A percentile compares a stretch with the other conserved stretches of the same genome.
Conservation (phyloP, 306 rosid species). For the Begonia peltatifolia region DNA sequence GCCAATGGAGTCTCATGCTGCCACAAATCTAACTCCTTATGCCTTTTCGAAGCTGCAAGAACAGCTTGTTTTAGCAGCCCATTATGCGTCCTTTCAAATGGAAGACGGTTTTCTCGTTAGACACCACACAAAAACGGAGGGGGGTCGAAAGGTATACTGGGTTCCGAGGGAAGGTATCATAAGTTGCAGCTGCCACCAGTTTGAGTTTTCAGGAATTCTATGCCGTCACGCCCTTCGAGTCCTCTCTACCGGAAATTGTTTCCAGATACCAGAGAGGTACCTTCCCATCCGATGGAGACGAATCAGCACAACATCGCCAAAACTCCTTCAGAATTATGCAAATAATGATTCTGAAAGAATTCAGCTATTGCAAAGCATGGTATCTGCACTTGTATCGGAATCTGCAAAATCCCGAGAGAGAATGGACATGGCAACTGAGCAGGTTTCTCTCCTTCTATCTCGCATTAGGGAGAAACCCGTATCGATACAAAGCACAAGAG, state of each 20-base stretch:
- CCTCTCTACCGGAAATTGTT: constrained; percentile 87
- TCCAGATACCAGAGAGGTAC: constrained; percentile 85
- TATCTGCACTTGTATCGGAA: constrained; percentile 65
- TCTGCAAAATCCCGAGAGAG: constrained; percentile 82
- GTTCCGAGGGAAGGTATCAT: constrained; percentile 67
- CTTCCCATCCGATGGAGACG: constrained; percentile 94
- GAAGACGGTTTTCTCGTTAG: constrained; percentile 88
- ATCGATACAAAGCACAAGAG: constrained; percentile 46
- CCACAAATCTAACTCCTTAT: constrained; percentile 69
- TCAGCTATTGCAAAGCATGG: constrained; percentile 59
- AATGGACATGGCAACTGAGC: constrained; percentile 70
- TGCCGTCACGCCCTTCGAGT: constrained; percentile 89
- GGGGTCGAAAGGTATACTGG: constrained; percentile 81
- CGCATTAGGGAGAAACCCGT: constrained; percentile 66
- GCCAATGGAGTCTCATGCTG: constrained; percentile 97
- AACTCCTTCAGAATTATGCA: constrained; percentile 36
- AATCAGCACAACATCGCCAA: constrained; percentile 49
- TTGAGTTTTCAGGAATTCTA: constrained; percentile 88
- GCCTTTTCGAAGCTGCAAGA: constrained; percentile 95
- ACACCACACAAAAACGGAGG: constrained; percentile 88
- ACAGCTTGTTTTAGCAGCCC: constrained; percentile 94
- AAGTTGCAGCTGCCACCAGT: constrained; percentile 89
- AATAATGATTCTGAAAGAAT: constrained; percentile 60
- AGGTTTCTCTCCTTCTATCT: constrained; percentile 55
- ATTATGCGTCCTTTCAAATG: constrained; percentile 78